A percentile compares a stretch with the other conserved stretches of the same genome.
These are phyloP conservation scores for Sclerotinia glacialis DNA, from an alignment of 2,329 filamentous ascomycete species.

Conservation along the genomic window DNA sequence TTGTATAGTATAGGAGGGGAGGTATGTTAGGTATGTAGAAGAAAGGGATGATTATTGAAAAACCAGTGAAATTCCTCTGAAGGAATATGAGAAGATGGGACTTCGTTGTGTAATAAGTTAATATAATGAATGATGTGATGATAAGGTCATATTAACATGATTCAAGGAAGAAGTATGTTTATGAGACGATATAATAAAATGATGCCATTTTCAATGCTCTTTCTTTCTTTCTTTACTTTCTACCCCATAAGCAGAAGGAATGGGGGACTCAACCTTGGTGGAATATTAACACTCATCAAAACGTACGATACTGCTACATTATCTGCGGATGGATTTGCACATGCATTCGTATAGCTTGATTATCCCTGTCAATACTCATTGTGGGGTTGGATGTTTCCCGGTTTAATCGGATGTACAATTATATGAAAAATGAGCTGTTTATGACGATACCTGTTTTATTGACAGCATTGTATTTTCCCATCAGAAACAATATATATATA, in stretches of 20 bases:
- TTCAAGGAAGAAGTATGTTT: too few species aligned
- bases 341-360: too few species aligned
- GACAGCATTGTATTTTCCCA: too few species aligned
- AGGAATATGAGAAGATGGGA: background rate
- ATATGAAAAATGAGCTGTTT: background rate
- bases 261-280: too few species aligned
- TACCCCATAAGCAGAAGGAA: background rate
- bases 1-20: too few species aligned
- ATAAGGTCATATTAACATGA: too few species aligned
- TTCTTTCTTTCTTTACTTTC: too few species aligned
- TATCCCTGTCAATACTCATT: too few species aligned
- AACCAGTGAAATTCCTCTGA: background rate
- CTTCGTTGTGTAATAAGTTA: slow-evolving; percentile 1
- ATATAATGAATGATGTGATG: background rate
- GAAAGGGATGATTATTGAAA: background rate
- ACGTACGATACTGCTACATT: too few species aligned
- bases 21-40: background rate
- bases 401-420: background rate
- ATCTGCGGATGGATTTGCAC: too few species aligned
- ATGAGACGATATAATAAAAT: background rate
- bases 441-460: background rate
- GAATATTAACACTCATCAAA: too few species aligned
- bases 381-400: background rate
- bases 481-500: background rate
- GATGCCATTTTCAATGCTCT: too few species aligned